Base-by-base conservation (phyloP, 192 early-diverging fungal genomes). In the Umbelopsis sp. region DNA sequence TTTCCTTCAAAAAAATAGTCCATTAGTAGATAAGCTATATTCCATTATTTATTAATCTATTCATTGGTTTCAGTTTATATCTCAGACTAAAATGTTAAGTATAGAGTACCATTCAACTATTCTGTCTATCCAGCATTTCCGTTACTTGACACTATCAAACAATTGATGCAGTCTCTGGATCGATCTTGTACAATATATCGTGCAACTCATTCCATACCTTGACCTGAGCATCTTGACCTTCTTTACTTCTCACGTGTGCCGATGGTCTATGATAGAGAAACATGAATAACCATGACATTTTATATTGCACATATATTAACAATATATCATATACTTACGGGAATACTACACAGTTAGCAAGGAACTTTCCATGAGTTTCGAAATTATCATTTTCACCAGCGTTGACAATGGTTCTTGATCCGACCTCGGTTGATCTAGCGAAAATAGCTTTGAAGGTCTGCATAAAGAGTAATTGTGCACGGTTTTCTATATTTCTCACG, bases 291-390 rank as follows among this genome's bases (percentile, higher is more conserved):
- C 25, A 24, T 4, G 22, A 2, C 4, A 4, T 1, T 0, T 29
- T 25, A 56, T 16, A 16, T 25, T 59, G 26, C 2, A 38, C 3
- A 62, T 12, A 3, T 12, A 59, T 21, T 32, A 16, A 59, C 31
- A 11, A 8, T 10, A 26, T 12, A 54, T 9, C 12, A 44, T 11
- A 6, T 32, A 62, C 56, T 34, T 62, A 36, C 56, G 31, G 56
- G 31, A n/a, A 62, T 20, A 62, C 56, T 6, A 34, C 17, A 7
- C 56, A 62, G 12, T 29, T 34, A 14, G 20, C 26, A 4, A 62
- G 31, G n/a, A 34, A 62, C n/a, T 62, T 62, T 17, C 56, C 56
- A 62, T 62, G 56, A 20, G 56, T 62, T 3, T 62, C 29, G 34
- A 62, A 62, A 31, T 62, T 62, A 34, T 36, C 20, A 34, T 34